Conservation (phyloP, 2,329 filamentous ascomycete species). For the Lecanicillium sp. region DNA sequence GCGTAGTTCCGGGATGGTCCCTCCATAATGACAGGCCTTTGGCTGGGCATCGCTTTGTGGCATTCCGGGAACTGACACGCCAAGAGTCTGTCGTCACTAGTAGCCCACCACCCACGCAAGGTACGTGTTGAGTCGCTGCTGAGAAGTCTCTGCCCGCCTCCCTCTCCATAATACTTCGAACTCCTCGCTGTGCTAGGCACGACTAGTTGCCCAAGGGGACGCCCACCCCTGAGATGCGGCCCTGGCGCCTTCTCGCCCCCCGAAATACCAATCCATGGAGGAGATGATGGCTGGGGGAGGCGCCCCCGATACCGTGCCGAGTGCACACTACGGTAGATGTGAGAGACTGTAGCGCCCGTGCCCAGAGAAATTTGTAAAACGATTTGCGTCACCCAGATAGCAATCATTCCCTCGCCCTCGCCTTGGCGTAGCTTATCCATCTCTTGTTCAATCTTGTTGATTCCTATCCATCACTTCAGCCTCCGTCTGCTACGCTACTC, state of each 20-base stretch:
- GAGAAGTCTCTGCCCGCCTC: neutral
- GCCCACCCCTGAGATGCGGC: too few species aligned
- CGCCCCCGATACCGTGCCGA: too few species aligned
- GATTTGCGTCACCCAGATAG: constrained; percentile 1
- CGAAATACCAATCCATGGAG: too few species aligned
- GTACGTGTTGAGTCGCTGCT: neutral
- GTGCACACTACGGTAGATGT: too few species aligned
- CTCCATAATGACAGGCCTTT: neutral
- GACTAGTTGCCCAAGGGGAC: too few species aligned
- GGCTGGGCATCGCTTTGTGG: constrained; percentile 6
- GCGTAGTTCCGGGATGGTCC: too few species aligned
- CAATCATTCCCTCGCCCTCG: neutral
- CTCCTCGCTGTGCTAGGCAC: neutral
- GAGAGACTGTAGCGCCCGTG: neutral
- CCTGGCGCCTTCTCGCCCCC: too few species aligned
- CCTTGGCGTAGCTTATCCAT: neutral
- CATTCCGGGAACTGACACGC: constrained; percentile 4
- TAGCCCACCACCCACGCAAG: neutral
- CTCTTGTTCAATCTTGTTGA: neutral
- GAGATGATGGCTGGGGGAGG: too few species aligned
- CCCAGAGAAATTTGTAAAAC: neutral
- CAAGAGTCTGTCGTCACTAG: constrained; percentile 1
- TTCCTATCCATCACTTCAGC: neutral
- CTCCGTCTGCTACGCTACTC: neutral
- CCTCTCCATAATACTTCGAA: neutral